phyloP scores from a whole-genome alignment of 495 filamentous ascomycete genomes.

The Ascobolus immersus region DNA sequence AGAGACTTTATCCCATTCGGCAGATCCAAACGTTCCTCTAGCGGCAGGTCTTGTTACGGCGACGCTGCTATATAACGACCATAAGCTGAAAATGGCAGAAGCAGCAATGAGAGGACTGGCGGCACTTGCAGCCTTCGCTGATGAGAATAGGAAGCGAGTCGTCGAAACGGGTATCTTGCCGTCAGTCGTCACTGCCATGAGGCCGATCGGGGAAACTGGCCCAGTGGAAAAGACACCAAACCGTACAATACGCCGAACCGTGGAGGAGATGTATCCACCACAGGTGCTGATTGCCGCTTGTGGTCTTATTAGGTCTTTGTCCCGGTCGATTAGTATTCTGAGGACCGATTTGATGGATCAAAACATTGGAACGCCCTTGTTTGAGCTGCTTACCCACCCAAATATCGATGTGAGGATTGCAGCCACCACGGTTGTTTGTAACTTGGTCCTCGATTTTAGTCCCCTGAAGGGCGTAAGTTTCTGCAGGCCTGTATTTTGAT shows the following conservation, averaged over 20 bases:
- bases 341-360: slow-evolving; percentile 71
- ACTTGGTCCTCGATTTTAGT: slow-evolving; percentile 62
- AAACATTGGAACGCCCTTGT: slow-evolving; percentile 54
- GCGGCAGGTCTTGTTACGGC: slow-evolving; percentile 1
- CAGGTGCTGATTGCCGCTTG: slow-evolving; percentile 68
- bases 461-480: slow-evolving; percentile 81
- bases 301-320: slow-evolving; percentile 46
- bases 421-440: slow-evolving; percentile 57
- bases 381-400: slow-evolving; percentile 44
- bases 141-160: slow-evolving; percentile 59
- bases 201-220: slow-evolving; percentile 19
- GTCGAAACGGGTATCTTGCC: slow-evolving; percentile 56
- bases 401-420: slow-evolving; percentile 65
- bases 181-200: slow-evolving; percentile 63
- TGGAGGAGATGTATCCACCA: slow-evolving; percentile 21
- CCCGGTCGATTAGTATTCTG: slow-evolving; percentile 58
- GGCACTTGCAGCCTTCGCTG: slow-evolving; percentile 51
- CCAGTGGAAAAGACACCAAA: slow-evolving; percentile 3
- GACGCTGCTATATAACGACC: slow-evolving; percentile 20
- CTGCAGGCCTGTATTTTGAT: slow-evolving; percentile 14
- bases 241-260: slow-evolving; percentile 7
- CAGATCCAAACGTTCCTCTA: slow-evolving; percentile 5
- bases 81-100: slow-evolving; percentile 54
- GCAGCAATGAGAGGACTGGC: slow-evolving; percentile 55
- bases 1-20: slow-evolving; percentile 19